Conservation (phyloP, 2,329 filamentous ascomycete species). For the Lithohypha guttulata region DNA sequence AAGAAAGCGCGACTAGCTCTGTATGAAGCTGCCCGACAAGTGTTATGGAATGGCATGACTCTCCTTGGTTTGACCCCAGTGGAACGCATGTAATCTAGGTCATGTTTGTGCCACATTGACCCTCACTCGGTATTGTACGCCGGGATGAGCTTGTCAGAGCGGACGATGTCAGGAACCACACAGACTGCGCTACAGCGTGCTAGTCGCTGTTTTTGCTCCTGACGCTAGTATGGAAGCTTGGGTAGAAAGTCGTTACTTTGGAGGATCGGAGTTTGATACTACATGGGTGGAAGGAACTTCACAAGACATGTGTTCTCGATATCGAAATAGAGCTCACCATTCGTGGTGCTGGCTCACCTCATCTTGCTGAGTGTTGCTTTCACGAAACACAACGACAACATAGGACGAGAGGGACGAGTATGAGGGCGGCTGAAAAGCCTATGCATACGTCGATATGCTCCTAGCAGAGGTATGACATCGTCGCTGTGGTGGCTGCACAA, state of each 20-base stretch:
- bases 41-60: conserved; percentile 56
- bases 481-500: too few species aligned
- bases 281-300: not conserved
- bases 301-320: not conserved
- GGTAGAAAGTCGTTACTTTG: conserved; percentile 1
- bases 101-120: conserved; percentile 1
- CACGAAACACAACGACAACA: too few species aligned
- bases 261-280: not conserved
- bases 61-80: conserved; percentile 56
- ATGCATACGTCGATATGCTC: too few species aligned
- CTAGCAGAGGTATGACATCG: too few species aligned
- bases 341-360: too few species aligned
- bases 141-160: not conserved
- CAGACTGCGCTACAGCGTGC: too few species aligned
- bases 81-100: conserved; percentile 32
- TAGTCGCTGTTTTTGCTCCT: not conserved
- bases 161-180: conserved; percentile 4
- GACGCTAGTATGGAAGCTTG: conserved; percentile 2
- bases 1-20: conserved; percentile 51
- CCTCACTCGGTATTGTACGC: conserved; percentile 4
- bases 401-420: too few species aligned
- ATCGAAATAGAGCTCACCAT: too few species aligned
- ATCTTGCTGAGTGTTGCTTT: too few species aligned
- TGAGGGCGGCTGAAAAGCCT: too few species aligned
- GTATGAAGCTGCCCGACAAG: conserved; percentile 52